phyloP scores from a whole-genome alignment of 179 eudicot species.

The Spergularia azorica region DNA sequence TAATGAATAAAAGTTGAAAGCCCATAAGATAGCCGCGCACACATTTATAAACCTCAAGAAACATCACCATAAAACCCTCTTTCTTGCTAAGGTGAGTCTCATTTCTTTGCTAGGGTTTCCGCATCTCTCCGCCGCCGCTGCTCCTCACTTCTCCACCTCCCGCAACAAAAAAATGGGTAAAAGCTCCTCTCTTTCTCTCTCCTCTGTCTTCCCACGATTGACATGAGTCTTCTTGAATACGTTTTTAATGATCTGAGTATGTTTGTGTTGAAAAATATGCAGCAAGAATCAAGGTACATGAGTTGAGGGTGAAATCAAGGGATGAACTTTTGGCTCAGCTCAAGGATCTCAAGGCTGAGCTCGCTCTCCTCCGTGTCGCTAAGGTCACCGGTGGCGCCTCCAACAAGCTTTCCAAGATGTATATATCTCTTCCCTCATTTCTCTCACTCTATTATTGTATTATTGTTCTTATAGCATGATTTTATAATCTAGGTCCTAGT shows the following conservation, averaged over 20 bases:
- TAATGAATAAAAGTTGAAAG: no score
- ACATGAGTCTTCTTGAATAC: neutral
- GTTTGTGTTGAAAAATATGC: neutral
- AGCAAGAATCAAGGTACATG: slow-evolving; percentile 62
- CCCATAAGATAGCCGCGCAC: neutral
- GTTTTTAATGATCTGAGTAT: neutral
- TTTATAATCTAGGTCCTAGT: no score
- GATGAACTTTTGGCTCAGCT: slow-evolving; percentile 38
- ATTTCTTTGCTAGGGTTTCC: slow-evolving; percentile 15
- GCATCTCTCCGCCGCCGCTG: slow-evolving; percentile 1
- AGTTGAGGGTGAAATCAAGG: slow-evolving; percentile 39
- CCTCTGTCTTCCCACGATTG: neutral
- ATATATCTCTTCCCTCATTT: neutral
- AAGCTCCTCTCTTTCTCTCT: neutral
- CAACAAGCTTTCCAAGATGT: slow-evolving; percentile 58
- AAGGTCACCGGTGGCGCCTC: slow-evolving; percentile 60
- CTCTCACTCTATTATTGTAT: neutral
- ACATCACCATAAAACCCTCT: neutral
- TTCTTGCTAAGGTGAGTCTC: neutral
- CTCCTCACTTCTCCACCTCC: neutral
- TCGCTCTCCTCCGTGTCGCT: slow-evolving; percentile 51
- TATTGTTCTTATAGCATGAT: neutral
- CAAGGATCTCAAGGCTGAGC: slow-evolving; percentile 54
- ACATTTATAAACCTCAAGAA: neutral
- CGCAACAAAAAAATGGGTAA: slow-evolving; percentile 25